Conservation (phyloP, 805 yeast genomes). For the Kodamaea leandrae region DNA sequence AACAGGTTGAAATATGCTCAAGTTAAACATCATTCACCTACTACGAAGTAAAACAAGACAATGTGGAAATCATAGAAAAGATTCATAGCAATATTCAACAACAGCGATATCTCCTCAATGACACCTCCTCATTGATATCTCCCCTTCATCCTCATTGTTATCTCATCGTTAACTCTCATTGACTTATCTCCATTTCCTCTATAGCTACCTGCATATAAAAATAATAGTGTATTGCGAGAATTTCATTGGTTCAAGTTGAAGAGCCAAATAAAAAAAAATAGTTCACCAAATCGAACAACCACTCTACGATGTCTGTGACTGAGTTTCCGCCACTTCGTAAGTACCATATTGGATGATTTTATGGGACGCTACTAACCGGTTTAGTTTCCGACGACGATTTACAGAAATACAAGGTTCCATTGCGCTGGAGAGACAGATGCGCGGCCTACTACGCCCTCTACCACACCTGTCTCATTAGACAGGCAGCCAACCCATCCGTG, state of each 20-base stretch:
- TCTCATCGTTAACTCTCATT: no score
- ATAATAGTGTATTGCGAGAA: conserved; percentile 10
- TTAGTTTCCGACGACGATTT: conserved; percentile 78
- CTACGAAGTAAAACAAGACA: no score
- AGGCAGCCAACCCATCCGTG: conserved; percentile 40
- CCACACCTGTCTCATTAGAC: conserved; percentile 44
- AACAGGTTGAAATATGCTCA: no score
- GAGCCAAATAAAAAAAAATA: conserved; percentile 4
- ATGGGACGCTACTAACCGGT: not conserved
- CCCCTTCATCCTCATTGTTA: no score
- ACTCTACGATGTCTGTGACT: conserved; percentile 34
- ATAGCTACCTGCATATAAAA: not conserved
- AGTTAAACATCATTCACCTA: no score
- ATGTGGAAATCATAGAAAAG: no score
- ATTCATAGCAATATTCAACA: no score
- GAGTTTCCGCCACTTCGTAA: conserved; percentile 44
- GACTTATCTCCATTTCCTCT: not conserved
- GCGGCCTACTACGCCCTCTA: conserved; percentile 52
- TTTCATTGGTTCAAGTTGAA: conserved; percentile 19
- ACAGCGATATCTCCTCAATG: no score
- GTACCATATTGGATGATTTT: conserved; percentile 14
- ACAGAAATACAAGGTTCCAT: conserved; percentile 74
- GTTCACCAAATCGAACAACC: conserved; percentile 4
- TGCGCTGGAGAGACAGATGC: conserved; percentile 81
- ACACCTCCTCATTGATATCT: no score